Base-by-base conservation (phyloP, 106 monocot species). In the Xerophyta viscosa region DNA sequence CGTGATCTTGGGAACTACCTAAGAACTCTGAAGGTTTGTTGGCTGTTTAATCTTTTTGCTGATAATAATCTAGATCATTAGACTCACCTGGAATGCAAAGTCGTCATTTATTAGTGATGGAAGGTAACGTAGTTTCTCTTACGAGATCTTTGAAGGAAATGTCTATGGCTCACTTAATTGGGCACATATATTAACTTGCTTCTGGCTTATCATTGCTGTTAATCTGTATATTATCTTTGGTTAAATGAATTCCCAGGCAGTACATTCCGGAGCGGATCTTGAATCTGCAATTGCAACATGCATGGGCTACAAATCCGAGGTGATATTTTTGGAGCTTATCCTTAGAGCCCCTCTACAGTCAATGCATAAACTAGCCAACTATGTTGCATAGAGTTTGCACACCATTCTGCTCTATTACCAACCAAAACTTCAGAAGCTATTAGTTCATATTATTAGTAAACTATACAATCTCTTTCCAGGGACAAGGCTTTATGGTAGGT, bases 251-350 rank as follows among this genome's bases (percentile, higher is more conserved):
- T 37, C 62, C 51, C 57, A 96, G 94, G 96, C 96, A 31, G 96
- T 98, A 45, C 96, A 98, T 56, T 98, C 96, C 20, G 96, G 96
- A 63, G 96, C 96, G 41, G 96, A 98, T 79, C 89, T 98, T 15
- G 89, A 98, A 56, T 98, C 96, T 68, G 72, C 96, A 54, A 86
- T 98, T 68, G 85, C 85, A 65, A 86, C 89, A 52, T 98, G 87
- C 65, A 67, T 89, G 82, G 96, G 96, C 4, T 98, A 98, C 70
- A 73, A 60, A 48, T 43, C 78, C 46, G 79, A 98, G 96, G 96
- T 98, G 58, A 37, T 17, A 29, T 68, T 36, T 36, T n/a, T n/a
- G n/a, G n/a, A n/a, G n/a, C n/a, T n/a, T 49, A 54, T 56, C 37
- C 36, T 46, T 29, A 23, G 44, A 14, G 3, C 37, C 18, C 23